A percentile compares a stretch with the other conserved stretches of the same genome.
phyloP scores from a whole-genome alignment of 495 filamentous ascomycete species.

The Penicillium paxilli region DNA sequence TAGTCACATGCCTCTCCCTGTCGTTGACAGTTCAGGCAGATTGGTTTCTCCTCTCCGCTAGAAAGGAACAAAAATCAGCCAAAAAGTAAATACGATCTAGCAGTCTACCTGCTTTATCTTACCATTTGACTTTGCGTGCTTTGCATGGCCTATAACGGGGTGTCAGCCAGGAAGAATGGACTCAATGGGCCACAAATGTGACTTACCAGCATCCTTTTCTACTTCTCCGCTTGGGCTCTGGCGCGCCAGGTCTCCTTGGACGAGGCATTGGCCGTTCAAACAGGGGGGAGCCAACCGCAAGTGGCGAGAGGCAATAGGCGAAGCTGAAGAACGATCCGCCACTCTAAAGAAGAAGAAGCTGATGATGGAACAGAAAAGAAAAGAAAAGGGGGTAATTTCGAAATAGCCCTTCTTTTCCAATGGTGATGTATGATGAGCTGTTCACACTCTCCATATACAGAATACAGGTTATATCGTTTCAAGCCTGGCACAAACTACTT shows the following conservation, averaged over 20 bases:
- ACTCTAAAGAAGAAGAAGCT: neutral
- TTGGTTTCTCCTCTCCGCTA: conserved; percentile 74
- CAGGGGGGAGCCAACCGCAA: neutral
- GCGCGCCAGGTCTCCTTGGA: conserved; percentile 63
- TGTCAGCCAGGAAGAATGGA: neutral
- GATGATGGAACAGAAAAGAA: neutral
- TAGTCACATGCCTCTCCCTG: conserved; percentile 82
- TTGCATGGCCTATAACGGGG: conserved; percentile 71
- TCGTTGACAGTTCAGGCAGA: conserved; percentile 74
- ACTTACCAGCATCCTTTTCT: conserved; percentile 85
- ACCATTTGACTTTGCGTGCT: conserved; percentile 83
- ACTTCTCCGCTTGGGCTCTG: conserved; percentile 70
- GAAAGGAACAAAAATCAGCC: conserved; percentile 9
- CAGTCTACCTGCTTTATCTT: conserved; percentile 11
- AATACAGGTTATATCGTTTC: neutral
- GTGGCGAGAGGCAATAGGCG: neutral
- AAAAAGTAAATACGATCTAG: neutral
- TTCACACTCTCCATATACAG: neutral
- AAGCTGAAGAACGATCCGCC: neutral
- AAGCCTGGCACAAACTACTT: neutral
- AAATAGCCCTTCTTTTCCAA: too few relatives aligned
- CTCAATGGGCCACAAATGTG: neutral
- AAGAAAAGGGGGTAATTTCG: too few relatives aligned
- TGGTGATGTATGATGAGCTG: neutral
- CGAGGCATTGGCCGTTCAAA: conserved; percentile 58